Evolutionary conservation across 345 rosid genomes (phyloP).

Genomic region (Pistacia atlantica): DNA sequence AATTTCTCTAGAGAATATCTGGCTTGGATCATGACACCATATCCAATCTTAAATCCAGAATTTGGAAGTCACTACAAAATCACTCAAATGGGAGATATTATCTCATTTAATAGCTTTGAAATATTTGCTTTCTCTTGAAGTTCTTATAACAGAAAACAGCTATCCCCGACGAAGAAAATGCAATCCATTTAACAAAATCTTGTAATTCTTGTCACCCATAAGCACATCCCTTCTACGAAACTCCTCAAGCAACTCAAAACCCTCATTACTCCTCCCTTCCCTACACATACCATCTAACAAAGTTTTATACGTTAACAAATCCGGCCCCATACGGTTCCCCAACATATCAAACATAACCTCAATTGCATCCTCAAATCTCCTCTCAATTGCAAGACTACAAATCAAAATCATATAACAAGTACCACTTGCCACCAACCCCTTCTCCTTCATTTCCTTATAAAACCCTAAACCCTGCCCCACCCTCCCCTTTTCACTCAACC

Average conservation of each 20-base stretch:
- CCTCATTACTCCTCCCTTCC: slow-evolving; percentile 62
- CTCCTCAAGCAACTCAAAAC: slow-evolving; percentile 76
- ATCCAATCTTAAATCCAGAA: background rate
- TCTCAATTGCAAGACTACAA: slow-evolving; percentile 73
- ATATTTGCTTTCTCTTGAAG: background rate
- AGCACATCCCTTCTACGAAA: slow-evolving; percentile 62
- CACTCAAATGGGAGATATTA: background rate
- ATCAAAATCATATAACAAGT: slow-evolving; percentile 75
- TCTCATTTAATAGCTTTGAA: background rate
- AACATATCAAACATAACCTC: slow-evolving; percentile 67
- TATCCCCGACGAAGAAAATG: slow-evolving; percentile 46
- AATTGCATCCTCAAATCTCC: slow-evolving; percentile 52
- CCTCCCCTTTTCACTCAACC: slow-evolving; percentile 83
- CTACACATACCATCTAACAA: slow-evolving; percentile 75
- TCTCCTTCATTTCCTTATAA: slow-evolving; percentile 73
- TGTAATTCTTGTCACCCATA: slow-evolving; percentile 73
- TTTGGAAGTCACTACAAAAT: background rate
- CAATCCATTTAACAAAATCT: slow-evolving; percentile 55
- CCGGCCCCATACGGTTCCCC: slow-evolving; percentile 60
- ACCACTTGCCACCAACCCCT: slow-evolving; percentile 58
- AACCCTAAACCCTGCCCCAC: slow-evolving; percentile 67
- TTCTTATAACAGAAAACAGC: background rate
- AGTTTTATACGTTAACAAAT: slow-evolving; percentile 79
- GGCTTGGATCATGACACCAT: background rate
- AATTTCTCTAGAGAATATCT: background rate